Evolutionary conservation across 23 red algal genomes (phyloP), one percentile per base, ranked within the genome.

Genomic region (Cyanidioschyzon merolae): DNA sequence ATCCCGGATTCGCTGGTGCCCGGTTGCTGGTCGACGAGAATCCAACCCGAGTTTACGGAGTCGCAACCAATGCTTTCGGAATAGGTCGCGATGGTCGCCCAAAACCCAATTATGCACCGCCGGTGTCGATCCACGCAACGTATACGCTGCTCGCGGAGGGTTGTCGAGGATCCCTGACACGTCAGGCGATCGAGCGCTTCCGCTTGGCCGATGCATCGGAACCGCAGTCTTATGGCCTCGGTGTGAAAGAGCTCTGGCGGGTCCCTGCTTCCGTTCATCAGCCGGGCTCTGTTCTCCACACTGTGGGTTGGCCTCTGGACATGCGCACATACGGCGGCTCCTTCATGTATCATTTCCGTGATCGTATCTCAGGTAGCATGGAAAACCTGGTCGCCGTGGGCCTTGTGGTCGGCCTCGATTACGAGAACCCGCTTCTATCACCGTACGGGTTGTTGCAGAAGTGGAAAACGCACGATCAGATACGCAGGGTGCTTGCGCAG

Each of bases 191-290:
- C 37, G 40, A 31, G 32, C 74, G 71, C 34, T 96, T 85, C 51
- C 36, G 38, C 1, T 76, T 96, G 41, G 71, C 78, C 38, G 17
- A 82, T 26, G 35, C 82, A 3, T 76, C 54, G n/a, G 50, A 82
- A 67, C 88, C 80, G 16, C 92, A 96, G 77, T 89, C 92, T 25
- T 96, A 96, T 68, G 92, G 84, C 37, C 84, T 96, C 24, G 92
- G 92, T 27, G 50, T 96, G 12, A 96, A 96, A 41, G 92, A 96
- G 82, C 87, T 96, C 39, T 96, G 92, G 92, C 77, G 80, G 63
- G 80, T 96, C 0, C 41, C 58, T 29, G 27, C 79, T 57, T 75
- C 82, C 27, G 77, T 39, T 75, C 88, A 90, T 45, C 77, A 85
- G 21, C 79, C 88, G 30, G 92, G 92, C 18, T 80, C 71, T 37